These are phyloP conservation scores for Hyaloraphidium curvatum DNA, from an alignment of 192 early-diverging fungal species.

Conservation along the genomic window DNA sequence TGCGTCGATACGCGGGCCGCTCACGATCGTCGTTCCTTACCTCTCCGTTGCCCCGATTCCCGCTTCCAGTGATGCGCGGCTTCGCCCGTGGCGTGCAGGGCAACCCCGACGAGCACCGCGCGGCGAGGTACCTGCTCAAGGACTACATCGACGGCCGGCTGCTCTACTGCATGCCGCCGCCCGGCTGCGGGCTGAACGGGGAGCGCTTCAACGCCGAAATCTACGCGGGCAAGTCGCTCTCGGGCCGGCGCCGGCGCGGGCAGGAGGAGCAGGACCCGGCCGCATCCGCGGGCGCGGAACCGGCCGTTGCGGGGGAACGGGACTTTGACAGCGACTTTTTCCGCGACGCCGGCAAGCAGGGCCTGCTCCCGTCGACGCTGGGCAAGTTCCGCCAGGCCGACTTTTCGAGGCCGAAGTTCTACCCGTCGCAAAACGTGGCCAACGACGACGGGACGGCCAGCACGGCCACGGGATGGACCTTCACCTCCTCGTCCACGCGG, in stretches of 20 bases:
- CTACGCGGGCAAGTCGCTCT: slow-evolving; percentile 39
- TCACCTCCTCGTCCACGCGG: slow-evolving; percentile 9
- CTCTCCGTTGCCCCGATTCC: background rate
- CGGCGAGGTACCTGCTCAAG: slow-evolving; percentile 90
- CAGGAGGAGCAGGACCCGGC: slow-evolving; percentile 22
- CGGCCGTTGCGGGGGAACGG: slow-evolving; percentile 13
- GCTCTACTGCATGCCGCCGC: slow-evolving; percentile 67
- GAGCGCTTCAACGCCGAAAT: slow-evolving; percentile 72
- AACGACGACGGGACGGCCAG: slow-evolving; percentile 23
- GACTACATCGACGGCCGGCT: slow-evolving; percentile 96
- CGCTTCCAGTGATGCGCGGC: slow-evolving; percentile 56
- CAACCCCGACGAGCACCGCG: slow-evolving; percentile 93
- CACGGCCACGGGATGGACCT: slow-evolving; percentile 13
- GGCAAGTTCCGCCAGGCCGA: background rate
- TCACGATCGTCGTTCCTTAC: too few relatives aligned
- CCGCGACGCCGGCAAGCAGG: slow-evolving; percentile 4
- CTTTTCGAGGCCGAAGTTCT: slow-evolving; percentile 2
- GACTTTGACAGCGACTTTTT: slow-evolving; percentile 22
- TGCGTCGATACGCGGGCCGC: slow-evolving; percentile 13
- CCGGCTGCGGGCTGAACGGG: slow-evolving; percentile 26
- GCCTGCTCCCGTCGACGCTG: background rate
- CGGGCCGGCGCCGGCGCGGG: slow-evolving; percentile 24
- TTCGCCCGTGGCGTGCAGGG: slow-evolving; percentile 80
- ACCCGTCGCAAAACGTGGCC: slow-evolving; percentile 7
- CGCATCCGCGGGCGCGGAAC: slow-evolving; percentile 26